Evolutionary conservation across 1,139 yeast genomes (phyloP).

Genomic region (Suhomyces choctaworum): DNA sequence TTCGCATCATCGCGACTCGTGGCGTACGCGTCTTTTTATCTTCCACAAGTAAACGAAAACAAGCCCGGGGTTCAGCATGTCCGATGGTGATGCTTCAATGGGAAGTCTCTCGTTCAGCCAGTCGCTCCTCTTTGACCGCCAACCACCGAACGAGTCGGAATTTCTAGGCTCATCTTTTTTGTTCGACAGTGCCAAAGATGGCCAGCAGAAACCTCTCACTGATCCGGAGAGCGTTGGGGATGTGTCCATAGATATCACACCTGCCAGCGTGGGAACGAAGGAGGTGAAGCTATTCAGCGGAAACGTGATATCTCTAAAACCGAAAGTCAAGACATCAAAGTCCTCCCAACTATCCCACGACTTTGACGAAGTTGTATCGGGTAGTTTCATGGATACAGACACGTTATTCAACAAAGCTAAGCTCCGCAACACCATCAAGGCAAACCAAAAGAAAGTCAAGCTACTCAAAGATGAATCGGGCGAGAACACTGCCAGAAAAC

Average conservation of each 20-base stretch:
- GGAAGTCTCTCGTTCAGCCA: slow-evolving; percentile 14
- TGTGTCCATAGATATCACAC: slow-evolving; percentile 2
- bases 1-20: too few species aligned
- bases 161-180: slow-evolving; percentile 10
- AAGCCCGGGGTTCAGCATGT: not conserved
- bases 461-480: not conserved
- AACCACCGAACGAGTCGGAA: not conserved
- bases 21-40: too few species aligned
- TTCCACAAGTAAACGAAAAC: not conserved
- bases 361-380: slow-evolving; percentile 2
- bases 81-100: slow-evolving; percentile 2
- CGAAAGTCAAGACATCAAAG: slow-evolving; percentile 12
- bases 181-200: slow-evolving; percentile 2
- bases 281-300: slow-evolving; percentile 31
- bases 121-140: slow-evolving; percentile 15
- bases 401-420: slow-evolving; percentile 31
- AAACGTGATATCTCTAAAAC: slow-evolving; percentile 21
- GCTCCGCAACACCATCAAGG: slow-evolving; percentile 25
- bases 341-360: not conserved
- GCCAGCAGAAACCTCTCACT: too few species aligned
- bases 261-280: slow-evolving; percentile 13
- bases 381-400: slow-evolving; percentile 32
- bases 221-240: not conserved
- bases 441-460: slow-evolving; percentile 17
- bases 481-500: not conserved